These are phyloP conservation scores for Pisolithus albus DNA, from an alignment of 768 basidiomycete species.

Conservation along the genomic window DNA sequence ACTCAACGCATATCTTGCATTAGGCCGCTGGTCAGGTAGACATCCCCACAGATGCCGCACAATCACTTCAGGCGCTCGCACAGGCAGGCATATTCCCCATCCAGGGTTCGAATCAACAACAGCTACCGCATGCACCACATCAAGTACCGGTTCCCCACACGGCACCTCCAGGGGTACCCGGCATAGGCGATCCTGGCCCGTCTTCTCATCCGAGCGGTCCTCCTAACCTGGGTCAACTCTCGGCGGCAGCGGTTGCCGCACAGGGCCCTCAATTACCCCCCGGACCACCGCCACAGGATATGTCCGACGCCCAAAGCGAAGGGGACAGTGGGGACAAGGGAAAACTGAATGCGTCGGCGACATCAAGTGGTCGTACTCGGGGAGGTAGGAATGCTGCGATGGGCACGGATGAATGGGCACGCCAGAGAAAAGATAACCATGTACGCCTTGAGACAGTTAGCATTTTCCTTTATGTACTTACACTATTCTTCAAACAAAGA, in stretches of 20 bases:
- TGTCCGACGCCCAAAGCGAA: conserved; percentile 21
- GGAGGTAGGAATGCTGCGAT: conserved; percentile 53
- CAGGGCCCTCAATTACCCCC: conserved; percentile 28
- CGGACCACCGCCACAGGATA: conserved; percentile 12
- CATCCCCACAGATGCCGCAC: conserved; percentile 56
- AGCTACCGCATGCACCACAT: conserved; percentile 33
- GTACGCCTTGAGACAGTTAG: conserved; percentile 33
- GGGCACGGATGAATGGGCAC: conserved; percentile 73
- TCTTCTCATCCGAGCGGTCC: conserved; percentile 67
- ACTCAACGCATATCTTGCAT: conserved; percentile 2
- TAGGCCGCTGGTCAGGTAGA: conserved; percentile 43
- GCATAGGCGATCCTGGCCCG: conserved; percentile 62
- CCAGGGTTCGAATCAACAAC: conserved; percentile 24
- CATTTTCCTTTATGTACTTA: neutral
- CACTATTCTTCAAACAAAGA: conserved; percentile 40
- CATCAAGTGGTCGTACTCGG: conserved; percentile 35
- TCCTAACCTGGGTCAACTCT: conserved; percentile 55
- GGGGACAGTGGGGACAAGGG: conserved; percentile 23
- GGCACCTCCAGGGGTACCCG: conserved; percentile 35
- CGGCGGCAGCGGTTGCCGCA: conserved; percentile 40
- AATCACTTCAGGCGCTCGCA: conserved; percentile 49
- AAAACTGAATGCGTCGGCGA: conserved; percentile 13
- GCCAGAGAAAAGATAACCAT: conserved; percentile 78
- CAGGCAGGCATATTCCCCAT: conserved; percentile 33
- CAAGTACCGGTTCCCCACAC: conserved; percentile 8